Evolutionary conservation across 768 basidiomycete genomes (phyloP), one percentile per base, ranked within the genome.

Genomic region (Tricholoma terreum): DNA sequence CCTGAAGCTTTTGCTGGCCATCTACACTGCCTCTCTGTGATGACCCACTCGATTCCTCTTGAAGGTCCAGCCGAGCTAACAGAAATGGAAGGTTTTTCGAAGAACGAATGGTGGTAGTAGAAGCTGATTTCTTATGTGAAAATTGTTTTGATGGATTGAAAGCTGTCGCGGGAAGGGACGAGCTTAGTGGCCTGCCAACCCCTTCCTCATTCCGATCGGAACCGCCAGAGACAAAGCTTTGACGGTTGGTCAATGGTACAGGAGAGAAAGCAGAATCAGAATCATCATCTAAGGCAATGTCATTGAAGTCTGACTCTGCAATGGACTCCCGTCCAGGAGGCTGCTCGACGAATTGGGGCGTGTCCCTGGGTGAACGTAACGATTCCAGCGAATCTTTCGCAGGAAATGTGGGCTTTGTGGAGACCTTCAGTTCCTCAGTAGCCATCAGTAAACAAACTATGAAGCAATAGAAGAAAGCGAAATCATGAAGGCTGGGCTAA

Each of bases 1-100:
- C 86, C 61, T 89, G 90, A 38, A 92, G 72, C 63, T 84, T 87
- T 51, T 84, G 79, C 63, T 85, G 83, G 2, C 86, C 88, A 57
- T 87, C 86, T 35, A 84, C 59, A 60, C 84, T 84, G 35, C 67
- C 72, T 56, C 85, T 75, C 42, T 75, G 71, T 1, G 72, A 70
- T 19, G 72, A 70, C 6, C 71, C 69, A 17, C 46, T 30, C 19
- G 67, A 68, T 42, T 78, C 77, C 8, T 82, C 79, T 61, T 81
- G 81, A 12, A 78, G 59, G 38, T 84, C 85, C 43, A 84, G 67
- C 12, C 82, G 77, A 19, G 80, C 79, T 43, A 83, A 68, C 45
- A 88, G 74, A 58, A 86, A 82, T 3, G 85, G 80, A 6, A 80
- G 66, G 61, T 77, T 78, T 66, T 75, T 75, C 21, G 71, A 69